These are phyloP conservation scores for Novymonas esmeraldas DNA, from an alignment of 208 protist genomes.

Conservation along the genomic window DNA sequence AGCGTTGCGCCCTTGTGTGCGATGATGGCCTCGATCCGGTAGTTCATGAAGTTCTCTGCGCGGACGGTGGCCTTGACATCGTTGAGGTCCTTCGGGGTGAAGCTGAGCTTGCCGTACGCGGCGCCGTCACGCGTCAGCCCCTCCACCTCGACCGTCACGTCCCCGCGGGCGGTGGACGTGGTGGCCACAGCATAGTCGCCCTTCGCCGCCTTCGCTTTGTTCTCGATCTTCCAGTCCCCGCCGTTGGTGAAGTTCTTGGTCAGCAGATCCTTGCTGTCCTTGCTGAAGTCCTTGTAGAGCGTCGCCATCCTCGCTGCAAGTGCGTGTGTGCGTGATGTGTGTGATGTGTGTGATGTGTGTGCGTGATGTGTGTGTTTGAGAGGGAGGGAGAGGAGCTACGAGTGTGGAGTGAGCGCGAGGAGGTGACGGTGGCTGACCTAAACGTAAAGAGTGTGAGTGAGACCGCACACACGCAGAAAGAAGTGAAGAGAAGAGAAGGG, in stretches of 20 bases:
- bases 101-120: conserved; percentile 45
- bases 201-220: conserved; percentile 66
- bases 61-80: conserved; percentile 40
- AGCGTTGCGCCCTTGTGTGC: conserved; percentile 31
- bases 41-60: conserved; percentile 34
- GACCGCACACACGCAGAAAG: too few species aligned
- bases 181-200: conserved; percentile 53
- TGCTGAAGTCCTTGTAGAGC: conserved; percentile 79
- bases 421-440: too few species aligned
- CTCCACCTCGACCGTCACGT: conserved; percentile 63
- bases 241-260: conserved; percentile 56
- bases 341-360: neutral
- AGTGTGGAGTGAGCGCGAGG: too few species aligned
- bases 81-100: conserved; percentile 35
- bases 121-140: conserved; percentile 33
- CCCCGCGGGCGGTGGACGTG: conserved; percentile 30
- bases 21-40: conserved; percentile 61
- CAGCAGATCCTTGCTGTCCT: conserved; percentile 71
- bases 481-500: neutral
- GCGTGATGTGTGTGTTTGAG: neutral
- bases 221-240: conserved; percentile 71
- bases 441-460: too few species aligned
- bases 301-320: conserved; percentile 5
- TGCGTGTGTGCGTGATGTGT: neutral
- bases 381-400: neutral